These are phyloP conservation scores for Candida glucosophila DNA, from an alignment of 1,139 yeast species.

Conservation along the genomic window DNA sequence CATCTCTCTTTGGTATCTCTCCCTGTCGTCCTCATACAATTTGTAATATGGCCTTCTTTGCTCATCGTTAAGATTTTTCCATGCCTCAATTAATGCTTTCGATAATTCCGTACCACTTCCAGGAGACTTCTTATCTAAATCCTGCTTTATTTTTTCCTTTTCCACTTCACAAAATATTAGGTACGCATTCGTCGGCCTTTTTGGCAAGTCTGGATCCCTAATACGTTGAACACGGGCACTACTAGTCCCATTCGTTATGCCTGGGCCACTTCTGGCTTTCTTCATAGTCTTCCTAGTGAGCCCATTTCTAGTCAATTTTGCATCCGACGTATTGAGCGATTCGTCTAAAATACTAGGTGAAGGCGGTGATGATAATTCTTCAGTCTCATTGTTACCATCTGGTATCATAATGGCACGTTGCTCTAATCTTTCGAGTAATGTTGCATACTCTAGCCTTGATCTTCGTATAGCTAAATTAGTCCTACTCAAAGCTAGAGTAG, in stretches of 20 bases:
- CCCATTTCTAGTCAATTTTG: constrained; percentile 15
- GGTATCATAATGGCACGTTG: constrained; percentile 35
- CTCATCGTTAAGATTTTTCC: constrained; percentile 70
- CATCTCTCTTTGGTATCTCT: constrained; percentile 70
- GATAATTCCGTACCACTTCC: constrained; percentile 59
- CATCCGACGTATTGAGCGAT: constrained; percentile 13
- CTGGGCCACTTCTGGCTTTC: constrained; percentile 5
- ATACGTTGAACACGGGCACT: constrained; percentile 17
- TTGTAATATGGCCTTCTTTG: constrained; percentile 70
- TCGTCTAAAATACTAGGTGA: constrained; percentile 29
- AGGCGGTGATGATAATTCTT: constrained; percentile 38
- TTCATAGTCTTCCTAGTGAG: constrained; percentile 15
- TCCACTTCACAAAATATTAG: constrained; percentile 80
- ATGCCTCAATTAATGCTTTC: constrained; percentile 71
- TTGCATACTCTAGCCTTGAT: constrained; percentile 71
- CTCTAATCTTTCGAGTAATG: constrained; percentile 75
- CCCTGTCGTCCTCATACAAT: constrained; percentile 71
- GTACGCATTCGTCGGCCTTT: constrained; percentile 86
- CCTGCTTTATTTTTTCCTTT: constrained; percentile 61
- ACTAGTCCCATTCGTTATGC: constrained; percentile 5
- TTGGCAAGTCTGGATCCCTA: constrained; percentile 79
- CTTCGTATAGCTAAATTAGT: constrained; percentile 73
- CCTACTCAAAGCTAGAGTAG: constrained; percentile 71
- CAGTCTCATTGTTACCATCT: constrained; percentile 20
- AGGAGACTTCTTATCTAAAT: constrained; percentile 30